Evolutionary conservation across 2,329 filamentous ascomycete genomes (phyloP), one percentile per base, ranked within the genome.

Genomic region (Fusarium devonianum): DNA sequence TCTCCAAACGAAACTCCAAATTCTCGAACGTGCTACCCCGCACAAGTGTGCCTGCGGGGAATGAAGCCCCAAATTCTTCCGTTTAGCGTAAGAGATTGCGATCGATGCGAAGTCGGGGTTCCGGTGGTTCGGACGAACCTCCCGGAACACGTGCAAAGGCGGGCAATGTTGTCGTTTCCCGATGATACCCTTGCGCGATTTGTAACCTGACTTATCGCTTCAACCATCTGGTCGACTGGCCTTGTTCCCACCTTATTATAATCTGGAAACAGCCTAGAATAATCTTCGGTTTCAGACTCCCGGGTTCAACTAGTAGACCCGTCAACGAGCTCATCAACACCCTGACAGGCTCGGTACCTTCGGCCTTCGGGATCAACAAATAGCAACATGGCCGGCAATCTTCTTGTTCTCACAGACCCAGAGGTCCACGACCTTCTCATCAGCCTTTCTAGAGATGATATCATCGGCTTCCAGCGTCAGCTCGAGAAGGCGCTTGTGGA

Each of bases 361-460:
- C 23, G 23, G n/a, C n/a, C 23, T 26, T 12, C 23, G 5, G 7
- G n/a, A 9, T 19, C 18, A 14, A n/a, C 30, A 34, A 10, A 10
- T n/a, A 2, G 12, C 50, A 44, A 33, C 7, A 62, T 45, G 25
- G 19, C 25, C 38, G 21, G 9, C 29, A 18, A 21, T 3, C 36
- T 56, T 2, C 18, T 53, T 8, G 42, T 61, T 14, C 56, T 65
- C 16, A 48, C 49, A 7, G 56, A 65, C 18, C 9, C 29, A 0
- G 48, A 41, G 5, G 58, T 65, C 2, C 44, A 58, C 7, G 25
- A 42, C 0, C 46, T 65, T 4, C 58, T 65, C 7, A 50, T 63
- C 14, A 28, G 46, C 10, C 46, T 60, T 0, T 35, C 53, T 2
- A 57, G 41, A 7, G 33, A 52, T 1, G 55, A 60, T 11, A 43